phyloP scores from a whole-genome alignment of 2,329 filamentous ascomycete genomes.

The Ploettnerulaceae sp. region DNA sequence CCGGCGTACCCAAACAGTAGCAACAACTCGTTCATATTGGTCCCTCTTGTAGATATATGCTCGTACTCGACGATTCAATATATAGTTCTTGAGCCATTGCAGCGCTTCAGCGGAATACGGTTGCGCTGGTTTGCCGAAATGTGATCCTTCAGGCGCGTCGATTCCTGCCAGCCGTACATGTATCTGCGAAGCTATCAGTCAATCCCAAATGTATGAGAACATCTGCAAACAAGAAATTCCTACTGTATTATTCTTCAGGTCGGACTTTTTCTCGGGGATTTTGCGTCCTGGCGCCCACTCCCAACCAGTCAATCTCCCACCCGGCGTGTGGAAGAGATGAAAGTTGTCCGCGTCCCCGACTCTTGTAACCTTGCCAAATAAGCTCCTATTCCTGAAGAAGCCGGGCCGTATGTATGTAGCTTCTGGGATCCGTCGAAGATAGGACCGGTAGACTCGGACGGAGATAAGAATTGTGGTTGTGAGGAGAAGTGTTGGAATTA shows the following conservation, averaged over 20 bases:
- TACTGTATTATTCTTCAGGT: constrained; percentile 75
- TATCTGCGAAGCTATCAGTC: constrained; percentile 50
- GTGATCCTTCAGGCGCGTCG: constrained; percentile 87
- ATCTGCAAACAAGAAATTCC: not conserved
- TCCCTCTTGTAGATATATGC: constrained; percentile 80
- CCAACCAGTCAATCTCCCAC: constrained; percentile 84
- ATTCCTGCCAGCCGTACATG: constrained; percentile 85
- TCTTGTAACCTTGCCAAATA: constrained; percentile 84
- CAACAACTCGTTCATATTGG: constrained; percentile 89
- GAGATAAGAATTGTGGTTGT: constrained; percentile 51
- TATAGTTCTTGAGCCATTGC: constrained; percentile 69
- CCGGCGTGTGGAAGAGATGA: constrained; percentile 88
- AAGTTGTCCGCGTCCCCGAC: constrained; percentile 98
- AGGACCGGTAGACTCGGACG: constrained; percentile 63
- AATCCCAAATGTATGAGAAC: constrained; percentile 1
- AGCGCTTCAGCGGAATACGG: constrained; percentile 78
- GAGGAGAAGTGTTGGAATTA: constrained; percentile 49
- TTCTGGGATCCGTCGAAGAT: constrained; percentile 78
- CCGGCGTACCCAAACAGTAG: constrained; percentile 71
- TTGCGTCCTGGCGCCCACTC: constrained; percentile 74
- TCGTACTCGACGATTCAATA: constrained; percentile 69
- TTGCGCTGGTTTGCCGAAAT: constrained; percentile 86
- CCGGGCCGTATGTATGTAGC: constrained; percentile 68
- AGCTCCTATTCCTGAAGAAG: constrained; percentile 67
- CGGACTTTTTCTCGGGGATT: constrained; percentile 63